Conservation (phyloP, 2,329 filamentous ascomycete genomes). For the Cladosporium sp. region DNA sequence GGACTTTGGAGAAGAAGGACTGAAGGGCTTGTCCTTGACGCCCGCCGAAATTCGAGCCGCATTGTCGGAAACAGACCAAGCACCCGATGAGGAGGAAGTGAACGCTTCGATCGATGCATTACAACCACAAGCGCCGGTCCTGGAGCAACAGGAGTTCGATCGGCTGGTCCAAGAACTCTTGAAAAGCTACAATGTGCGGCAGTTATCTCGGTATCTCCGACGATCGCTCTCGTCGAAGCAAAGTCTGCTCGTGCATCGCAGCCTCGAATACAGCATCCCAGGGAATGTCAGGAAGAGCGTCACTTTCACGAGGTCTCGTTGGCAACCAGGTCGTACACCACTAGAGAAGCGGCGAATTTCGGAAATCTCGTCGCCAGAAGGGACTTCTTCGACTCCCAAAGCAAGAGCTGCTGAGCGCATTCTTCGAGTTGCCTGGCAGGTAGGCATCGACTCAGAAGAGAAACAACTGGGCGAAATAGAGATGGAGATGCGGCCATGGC, state of each 20-base stretch:
- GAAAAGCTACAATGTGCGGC: conserved; percentile 22
- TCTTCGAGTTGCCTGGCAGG: conserved; percentile 24
- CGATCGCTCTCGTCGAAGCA: neutral
- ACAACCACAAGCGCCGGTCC: conserved; percentile 19
- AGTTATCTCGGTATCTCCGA: conserved; percentile 23
- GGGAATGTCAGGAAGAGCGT: neutral
- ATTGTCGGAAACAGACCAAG: conserved; percentile 15
- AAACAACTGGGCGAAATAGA: conserved; percentile 25
- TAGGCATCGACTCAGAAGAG: conserved; percentile 22
- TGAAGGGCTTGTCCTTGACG: conserved; percentile 15
- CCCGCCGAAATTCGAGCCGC: conserved; percentile 22
- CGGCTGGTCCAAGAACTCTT: conserved; percentile 18
- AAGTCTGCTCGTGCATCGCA: neutral
- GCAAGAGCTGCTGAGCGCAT: conserved; percentile 22
- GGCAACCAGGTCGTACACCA: conserved; percentile 24
- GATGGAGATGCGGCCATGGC: conserved; percentile 24
- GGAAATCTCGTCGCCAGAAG: neutral
- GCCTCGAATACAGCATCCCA: neutral
- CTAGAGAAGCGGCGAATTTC: conserved; percentile 19
- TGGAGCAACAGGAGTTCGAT: conserved; percentile 21
- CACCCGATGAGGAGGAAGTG: conserved; percentile 24
- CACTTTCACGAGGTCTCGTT: conserved; percentile 15
- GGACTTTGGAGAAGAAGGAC: conserved; percentile 4
- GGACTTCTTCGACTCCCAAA: neutral
- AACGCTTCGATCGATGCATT: conserved; percentile 26